Percentiles rank a stretch among this genome's conserved stretches.
These are phyloP conservation scores for Cicer arietinum DNA, from an alignment of 306 rosid genomes.

Conservation along the genomic window DNA sequence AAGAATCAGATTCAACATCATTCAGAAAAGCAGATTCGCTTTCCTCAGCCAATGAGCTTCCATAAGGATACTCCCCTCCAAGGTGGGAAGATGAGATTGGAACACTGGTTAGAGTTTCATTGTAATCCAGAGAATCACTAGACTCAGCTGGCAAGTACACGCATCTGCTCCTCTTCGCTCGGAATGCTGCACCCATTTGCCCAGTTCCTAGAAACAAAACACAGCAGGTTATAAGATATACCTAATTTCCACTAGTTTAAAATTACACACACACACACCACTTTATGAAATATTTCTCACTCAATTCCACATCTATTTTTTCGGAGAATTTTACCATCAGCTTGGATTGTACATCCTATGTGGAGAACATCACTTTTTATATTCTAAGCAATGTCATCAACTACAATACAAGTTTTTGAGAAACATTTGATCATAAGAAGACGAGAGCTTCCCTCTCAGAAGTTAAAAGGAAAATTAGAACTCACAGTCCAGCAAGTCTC, in stretches of 20 bases:
- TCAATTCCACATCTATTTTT: constrained; percentile 46
- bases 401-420: constrained; percentile 46
- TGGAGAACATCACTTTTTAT: constrained; percentile 5
- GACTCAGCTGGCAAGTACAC: constrained; percentile 71
- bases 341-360: constrained; percentile 4
- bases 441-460: constrained; percentile 52
- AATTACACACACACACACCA: constrained; percentile 27
- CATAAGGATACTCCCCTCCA: constrained; percentile 54
- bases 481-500: constrained; percentile 68
- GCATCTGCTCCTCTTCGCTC: constrained; percentile 75
- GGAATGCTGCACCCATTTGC: constrained; percentile 57
- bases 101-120: constrained; percentile 57
- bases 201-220: constrained; percentile 66
- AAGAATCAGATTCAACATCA: constrained; percentile 66
- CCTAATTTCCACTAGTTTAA: constrained; percentile 43
- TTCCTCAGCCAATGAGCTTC: constrained; percentile 65
- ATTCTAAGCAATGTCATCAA: constrained; percentile 45
- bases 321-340: constrained; percentile 52
- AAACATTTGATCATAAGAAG: constrained; percentile 57
- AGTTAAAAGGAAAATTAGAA: constrained; percentile 52
- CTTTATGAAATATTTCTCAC: constrained; percentile 45
- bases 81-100: constrained; percentile 63
- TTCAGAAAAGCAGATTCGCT: constrained; percentile 74
- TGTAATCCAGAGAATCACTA: constrained; percentile 77
- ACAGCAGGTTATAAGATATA: constrained; percentile 45